phyloP scores from a whole-genome alignment of 176 grass and related monocot species.

The Elymus sibiricus region DNA sequence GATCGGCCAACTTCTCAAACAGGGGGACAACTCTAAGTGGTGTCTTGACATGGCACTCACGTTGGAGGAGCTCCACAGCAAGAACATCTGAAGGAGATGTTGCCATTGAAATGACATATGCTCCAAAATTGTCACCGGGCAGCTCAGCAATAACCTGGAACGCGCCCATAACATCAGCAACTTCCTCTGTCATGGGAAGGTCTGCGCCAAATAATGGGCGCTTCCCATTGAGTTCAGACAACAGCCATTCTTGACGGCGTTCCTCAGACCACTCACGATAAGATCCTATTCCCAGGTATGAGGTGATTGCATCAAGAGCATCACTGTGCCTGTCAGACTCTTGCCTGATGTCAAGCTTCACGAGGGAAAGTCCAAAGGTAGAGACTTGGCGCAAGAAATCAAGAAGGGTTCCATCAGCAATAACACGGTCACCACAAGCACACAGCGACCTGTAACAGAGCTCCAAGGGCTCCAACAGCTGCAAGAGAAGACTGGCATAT shows the following conservation, averaged over 20 bases:
- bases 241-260: conserved; percentile 62
- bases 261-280: conserved; percentile 73
- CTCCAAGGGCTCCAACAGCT: conserved; percentile 73
- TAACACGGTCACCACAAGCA: conserved; percentile 65
- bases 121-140: conserved; percentile 73
- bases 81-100: conserved; percentile 75
- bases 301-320: conserved; percentile 71
- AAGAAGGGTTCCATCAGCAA: conserved; percentile 83
- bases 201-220: conserved; percentile 69
- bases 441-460: conserved; percentile 72
- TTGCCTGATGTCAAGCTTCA: conserved; percentile 83
- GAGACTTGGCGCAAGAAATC: conserved; percentile 84
- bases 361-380: conserved; percentile 69
- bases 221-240: conserved; percentile 75
- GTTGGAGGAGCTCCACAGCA: conserved; percentile 72
- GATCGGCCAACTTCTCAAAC: conserved; percentile 80
- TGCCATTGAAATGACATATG: conserved; percentile 83
- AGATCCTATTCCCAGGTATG: conserved; percentile 64
- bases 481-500: conserved; percentile 22
- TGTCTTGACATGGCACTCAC: conserved; percentile 69
- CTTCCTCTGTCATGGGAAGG: conserved; percentile 68
- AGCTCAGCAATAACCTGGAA: conserved; percentile 72
- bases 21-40: conserved; percentile 73
- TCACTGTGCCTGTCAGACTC: conserved; percentile 79
- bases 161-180: conserved; percentile 69